Evolutionary conservation across 2,329 filamentous ascomycete genomes (phyloP), one percentile per base, ranked within the genome.

Genomic region (Penicillium sp.): DNA sequence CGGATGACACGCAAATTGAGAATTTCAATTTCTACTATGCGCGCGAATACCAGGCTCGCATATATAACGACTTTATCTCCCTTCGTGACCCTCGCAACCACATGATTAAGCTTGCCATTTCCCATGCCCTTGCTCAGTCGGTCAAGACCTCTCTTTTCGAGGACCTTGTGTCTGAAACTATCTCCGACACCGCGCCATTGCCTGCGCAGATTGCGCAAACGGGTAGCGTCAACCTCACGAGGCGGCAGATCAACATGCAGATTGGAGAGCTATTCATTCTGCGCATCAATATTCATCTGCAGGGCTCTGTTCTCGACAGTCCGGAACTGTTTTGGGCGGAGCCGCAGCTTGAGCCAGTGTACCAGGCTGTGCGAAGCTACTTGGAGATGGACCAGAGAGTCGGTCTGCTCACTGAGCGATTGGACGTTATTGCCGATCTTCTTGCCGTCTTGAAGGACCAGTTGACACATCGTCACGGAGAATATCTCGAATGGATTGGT

Each of bases 11-110:
- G 28, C 93, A 99, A 75, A 90, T 91, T 43, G 94, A 99, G 73
- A 90, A 93, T 67, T 99, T 99, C 81, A 99, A 99, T 72, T 99
- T 97, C 73, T 99, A 99, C 78, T 97, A 99, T 76, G 97, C 94
- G 3, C 84, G 89, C 65, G 93, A 97, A 70, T 99, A 99, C 71
- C 95, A 99, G 74, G 90, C 94, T 21, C 87, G 94, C 47, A 99
- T 99, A 72, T 99, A 99, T 81, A 99, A 99, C 74, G 94, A 99
- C 74, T 99, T 99, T 66, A 99, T 99, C 73, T 94, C 90, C 2
- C 75, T 99, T 55, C 83, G 92, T 45, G 93, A 97, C 65, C 96
- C 95, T 74, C 86, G 86, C 66, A 96, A 95, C 73, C 95, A 97
- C 76, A 97, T 97, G 94, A 95, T 88, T 62, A 97, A 97, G 76